These are phyloP conservation scores for Platanus orientalis DNA, from an alignment of 164 flowering plant genomes.

Conservation along the genomic window DNA sequence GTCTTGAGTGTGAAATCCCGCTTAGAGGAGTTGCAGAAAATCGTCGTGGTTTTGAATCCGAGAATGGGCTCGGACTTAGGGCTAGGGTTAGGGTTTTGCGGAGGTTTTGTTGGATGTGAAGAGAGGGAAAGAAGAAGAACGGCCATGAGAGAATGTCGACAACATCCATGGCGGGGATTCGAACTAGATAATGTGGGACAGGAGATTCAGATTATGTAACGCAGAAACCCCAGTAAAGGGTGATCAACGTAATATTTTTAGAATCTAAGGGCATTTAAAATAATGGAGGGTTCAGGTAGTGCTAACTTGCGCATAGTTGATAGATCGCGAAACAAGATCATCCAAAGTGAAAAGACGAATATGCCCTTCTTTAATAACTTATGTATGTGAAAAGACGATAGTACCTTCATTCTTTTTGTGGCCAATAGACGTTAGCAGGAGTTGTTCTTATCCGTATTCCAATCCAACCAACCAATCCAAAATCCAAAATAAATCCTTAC, in stretches of 20 bases:
- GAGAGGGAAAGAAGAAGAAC: conserved; percentile 34
- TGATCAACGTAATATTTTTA: not conserved
- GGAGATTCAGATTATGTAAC: not conserved
- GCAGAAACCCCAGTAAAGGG: not conserved
- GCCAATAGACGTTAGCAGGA: conserved; percentile 21
- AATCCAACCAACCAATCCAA: conserved; percentile 36
- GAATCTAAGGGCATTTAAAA: conserved; percentile 3
- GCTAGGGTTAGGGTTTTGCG: conserved; percentile 17
- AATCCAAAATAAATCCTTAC: conserved; percentile 17
- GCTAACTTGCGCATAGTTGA: not conserved
- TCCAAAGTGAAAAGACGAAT: conserved; percentile 11
- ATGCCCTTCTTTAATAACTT: conserved; percentile 14
- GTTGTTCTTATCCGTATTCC: conserved; percentile 29
- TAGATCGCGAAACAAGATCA: not conserved
- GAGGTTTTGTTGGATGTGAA: conserved; percentile 32
- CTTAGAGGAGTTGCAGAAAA: conserved; percentile 24
- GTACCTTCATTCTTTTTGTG: conserved; percentile 10
- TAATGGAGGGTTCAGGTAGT: too few relatives aligned
- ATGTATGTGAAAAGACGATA: too few relatives aligned
- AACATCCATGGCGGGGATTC: conserved; percentile 23
- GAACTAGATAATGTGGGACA: conserved; percentile 37
- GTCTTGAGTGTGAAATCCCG: conserved; percentile 42
- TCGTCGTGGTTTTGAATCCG: conserved; percentile 4
- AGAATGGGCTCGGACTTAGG: conserved; percentile 3
- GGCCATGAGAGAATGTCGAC: conserved; percentile 41